Evolutionary conservation across 768 basidiomycete genomes (phyloP).

Genomic region (Trametes sanguinea): DNA sequence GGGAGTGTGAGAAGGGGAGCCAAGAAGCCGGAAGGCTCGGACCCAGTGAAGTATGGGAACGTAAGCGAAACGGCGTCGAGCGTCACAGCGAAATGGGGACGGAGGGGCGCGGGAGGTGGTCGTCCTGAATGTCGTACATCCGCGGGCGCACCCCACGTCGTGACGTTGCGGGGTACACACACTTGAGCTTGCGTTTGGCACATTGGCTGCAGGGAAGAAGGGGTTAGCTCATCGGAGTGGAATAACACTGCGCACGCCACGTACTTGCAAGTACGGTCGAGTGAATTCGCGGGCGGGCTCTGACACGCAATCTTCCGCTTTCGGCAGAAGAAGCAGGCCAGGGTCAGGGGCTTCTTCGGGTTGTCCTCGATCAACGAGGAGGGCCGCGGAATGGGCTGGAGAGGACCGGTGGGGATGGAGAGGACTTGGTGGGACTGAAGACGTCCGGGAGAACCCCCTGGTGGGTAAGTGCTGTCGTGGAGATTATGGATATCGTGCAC

Average conservation of each 20-base stretch:
- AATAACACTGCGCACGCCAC: slow-evolving; percentile 20
- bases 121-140: slow-evolving; percentile 23
- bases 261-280: slow-evolving; percentile 40
- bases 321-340: slow-evolving; percentile 43
- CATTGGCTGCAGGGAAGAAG: slow-evolving; percentile 58
- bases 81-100: slow-evolving; percentile 14
- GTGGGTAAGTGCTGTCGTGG: slow-evolving; percentile 5
- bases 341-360: slow-evolving; percentile 40
- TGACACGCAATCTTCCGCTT: slow-evolving; percentile 44
- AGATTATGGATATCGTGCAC: slow-evolving; percentile 12
- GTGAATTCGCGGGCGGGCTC: slow-evolving; percentile 32
- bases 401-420: slow-evolving; percentile 21
- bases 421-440: slow-evolving; percentile 16
- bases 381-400: slow-evolving; percentile 20
- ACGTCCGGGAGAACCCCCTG: slow-evolving; percentile 3
- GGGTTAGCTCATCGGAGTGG: slow-evolving; percentile 14
- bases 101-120: slow-evolving; percentile 16
- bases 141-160: slow-evolving; percentile 49
- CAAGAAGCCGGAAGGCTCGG: slow-evolving; percentile 13
- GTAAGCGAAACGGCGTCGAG: slow-evolving; percentile 2
- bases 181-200: slow-evolving; percentile 64
- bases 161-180: slow-evolving; percentile 72
- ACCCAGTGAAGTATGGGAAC: slow-evolving; percentile 11
- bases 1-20: slow-evolving; percentile 14
- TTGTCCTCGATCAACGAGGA: slow-evolving; percentile 31